These are phyloP conservation scores for Starmerella vaccinii DNA, from an alignment of 805 yeast species.

Conservation along the genomic window DNA sequence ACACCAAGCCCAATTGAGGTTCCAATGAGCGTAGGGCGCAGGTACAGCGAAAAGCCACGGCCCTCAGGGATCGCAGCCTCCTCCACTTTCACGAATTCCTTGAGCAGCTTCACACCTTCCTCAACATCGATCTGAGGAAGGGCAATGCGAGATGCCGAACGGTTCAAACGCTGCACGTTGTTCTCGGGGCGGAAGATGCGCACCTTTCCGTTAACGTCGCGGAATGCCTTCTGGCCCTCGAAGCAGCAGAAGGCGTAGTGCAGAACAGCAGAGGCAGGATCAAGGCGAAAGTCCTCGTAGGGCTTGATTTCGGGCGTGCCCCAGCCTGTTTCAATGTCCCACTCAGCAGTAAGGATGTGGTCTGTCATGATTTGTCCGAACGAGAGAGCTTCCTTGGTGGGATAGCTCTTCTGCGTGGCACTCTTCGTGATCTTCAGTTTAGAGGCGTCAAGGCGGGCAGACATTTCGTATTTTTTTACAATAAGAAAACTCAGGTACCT, in stretches of 20 bases:
- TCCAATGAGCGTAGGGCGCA: slow-evolving; percentile 93
- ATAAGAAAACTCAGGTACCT: too few species aligned
- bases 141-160: slow-evolving; percentile 80
- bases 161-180: slow-evolving; percentile 86
- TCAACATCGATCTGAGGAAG: slow-evolving; percentile 77
- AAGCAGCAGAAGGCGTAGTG: slow-evolving; percentile 93
- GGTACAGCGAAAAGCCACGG: slow-evolving; percentile 79
- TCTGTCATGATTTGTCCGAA: slow-evolving; percentile 70
- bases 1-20: slow-evolving; percentile 85
- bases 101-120: slow-evolving; percentile 64
- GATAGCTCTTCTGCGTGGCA: slow-evolving; percentile 41
- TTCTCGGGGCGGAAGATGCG: slow-evolving; percentile 84
- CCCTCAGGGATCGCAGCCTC: slow-evolving; percentile 70
- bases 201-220: slow-evolving; percentile 44
- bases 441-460: slow-evolving; percentile 40
- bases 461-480: not conserved
- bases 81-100: slow-evolving; percentile 65
- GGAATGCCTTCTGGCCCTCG: slow-evolving; percentile 93
- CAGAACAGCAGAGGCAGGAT: slow-evolving; percentile 85
- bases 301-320: slow-evolving; percentile 80
- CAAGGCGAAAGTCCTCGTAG: slow-evolving; percentile 62
- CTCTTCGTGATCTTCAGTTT: slow-evolving; percentile 41
- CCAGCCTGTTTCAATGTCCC: slow-evolving; percentile 78
- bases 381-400: slow-evolving; percentile 51
- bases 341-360: slow-evolving; percentile 80